Evolutionary conservation across 441 rosid genomes (phyloP).

Genomic region (Mallotus repandus): DNA sequence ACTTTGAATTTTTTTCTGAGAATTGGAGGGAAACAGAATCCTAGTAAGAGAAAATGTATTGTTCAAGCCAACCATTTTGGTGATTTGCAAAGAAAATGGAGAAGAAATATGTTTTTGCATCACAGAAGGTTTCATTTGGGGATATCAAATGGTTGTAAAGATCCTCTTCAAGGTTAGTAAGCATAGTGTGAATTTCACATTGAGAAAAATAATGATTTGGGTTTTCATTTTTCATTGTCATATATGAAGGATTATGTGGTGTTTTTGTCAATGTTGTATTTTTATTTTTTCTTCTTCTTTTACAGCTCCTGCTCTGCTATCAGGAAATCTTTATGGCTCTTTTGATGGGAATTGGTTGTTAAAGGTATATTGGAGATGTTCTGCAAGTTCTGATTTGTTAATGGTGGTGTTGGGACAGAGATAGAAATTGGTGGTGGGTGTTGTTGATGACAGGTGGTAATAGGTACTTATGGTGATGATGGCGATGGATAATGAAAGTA

Average conservation of each 20-base stretch:
- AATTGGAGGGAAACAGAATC: not conserved
- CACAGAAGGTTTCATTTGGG: not conserved
- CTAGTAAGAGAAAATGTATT: not conserved
- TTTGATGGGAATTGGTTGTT: conserved; percentile 28
- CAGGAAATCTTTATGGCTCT: conserved; percentile 23
- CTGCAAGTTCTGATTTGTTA: not conserved
- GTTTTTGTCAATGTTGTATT: too few relatives aligned
- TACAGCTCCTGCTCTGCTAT: conserved; percentile 24
- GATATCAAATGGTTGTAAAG: not conserved
- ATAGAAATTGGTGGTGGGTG: too few relatives aligned
- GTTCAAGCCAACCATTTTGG: not conserved
- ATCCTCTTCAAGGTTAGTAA: not conserved
- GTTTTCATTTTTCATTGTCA: not conserved
- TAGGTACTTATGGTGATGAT: too few relatives aligned
- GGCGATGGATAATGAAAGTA: too few relatives aligned
- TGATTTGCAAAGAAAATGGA: not conserved
- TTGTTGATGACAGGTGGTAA: too few relatives aligned
- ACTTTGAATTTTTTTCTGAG: not conserved
- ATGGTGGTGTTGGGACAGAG: too few relatives aligned
- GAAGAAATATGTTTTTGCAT: not conserved
- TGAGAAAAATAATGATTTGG: not conserved
- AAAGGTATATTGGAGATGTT: conserved; percentile 27
- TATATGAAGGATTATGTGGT: not conserved
- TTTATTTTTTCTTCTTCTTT: not conserved
- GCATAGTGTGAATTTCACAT: not conserved